These are phyloP conservation scores for Mycena metata DNA, from an alignment of 768 basidiomycete genomes.

Conservation along the genomic window DNA sequence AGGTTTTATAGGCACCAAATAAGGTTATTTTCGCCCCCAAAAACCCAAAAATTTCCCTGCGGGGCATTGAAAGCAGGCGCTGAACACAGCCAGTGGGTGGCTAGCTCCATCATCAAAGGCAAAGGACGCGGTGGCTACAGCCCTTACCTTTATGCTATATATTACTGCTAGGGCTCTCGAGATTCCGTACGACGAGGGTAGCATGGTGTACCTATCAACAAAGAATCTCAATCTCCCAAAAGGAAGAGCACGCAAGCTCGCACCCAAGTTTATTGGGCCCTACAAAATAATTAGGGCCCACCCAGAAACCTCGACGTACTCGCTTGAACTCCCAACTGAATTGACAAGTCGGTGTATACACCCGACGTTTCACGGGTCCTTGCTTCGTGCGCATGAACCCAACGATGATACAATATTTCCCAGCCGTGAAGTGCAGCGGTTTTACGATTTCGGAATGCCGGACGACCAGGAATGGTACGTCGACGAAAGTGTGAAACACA, in stretches of 20 bases:
- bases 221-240: slow-evolving; percentile 46
- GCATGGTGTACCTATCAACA: slow-evolving; percentile 45
- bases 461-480: background rate
- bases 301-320: slow-evolving; percentile 45
- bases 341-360: background rate
- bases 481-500: background rate
- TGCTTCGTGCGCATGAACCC: background rate
- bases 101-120: no score
- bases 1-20: no score
- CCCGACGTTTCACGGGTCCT: background rate
- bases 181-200: slow-evolving; percentile 15
- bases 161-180: slow-evolving; percentile 48
- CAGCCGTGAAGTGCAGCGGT: background rate
- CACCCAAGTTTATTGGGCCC: slow-evolving; percentile 56
- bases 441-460: background rate
- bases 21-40: no score
- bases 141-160: slow-evolving; percentile 51
- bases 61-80: no score
- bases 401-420: background rate
- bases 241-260: slow-evolving; percentile 49
- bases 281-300: slow-evolving; percentile 40
- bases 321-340: slow-evolving; percentile 38
- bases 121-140: slow-evolving; percentile 35
- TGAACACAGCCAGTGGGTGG: no score
- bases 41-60: no score